Percentiles rank a stretch among this genome's conserved stretches.
Conservation (phyloP, 2,329 filamentous ascomycete species). For the Byssochlamys sp. region DNA sequence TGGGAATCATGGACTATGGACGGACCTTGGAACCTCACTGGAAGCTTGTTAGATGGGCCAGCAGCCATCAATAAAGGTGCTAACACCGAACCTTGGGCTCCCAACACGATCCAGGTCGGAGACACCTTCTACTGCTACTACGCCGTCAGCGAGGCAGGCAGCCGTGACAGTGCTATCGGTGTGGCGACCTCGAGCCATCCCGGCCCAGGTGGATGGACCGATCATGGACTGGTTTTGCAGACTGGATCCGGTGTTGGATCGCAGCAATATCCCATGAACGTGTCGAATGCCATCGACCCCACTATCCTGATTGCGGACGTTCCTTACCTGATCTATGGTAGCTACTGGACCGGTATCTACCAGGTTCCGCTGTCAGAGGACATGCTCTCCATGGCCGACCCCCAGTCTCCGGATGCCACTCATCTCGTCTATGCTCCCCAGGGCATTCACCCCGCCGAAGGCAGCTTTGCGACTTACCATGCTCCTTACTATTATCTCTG, state of each 20-base stretch:
- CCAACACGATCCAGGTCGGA: slow-evolving; percentile 20
- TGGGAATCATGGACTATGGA: slow-evolving; percentile 18
- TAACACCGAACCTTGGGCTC: slow-evolving; percentile 26
- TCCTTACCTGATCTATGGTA: slow-evolving; percentile 26
- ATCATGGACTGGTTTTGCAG: slow-evolving; percentile 27
- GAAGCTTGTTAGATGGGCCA: slow-evolving; percentile 19
- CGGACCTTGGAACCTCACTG: slow-evolving; percentile 23
- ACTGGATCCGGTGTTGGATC: slow-evolving; percentile 19
- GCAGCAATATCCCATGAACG: slow-evolving; percentile 19
- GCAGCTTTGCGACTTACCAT: slow-evolving; percentile 20
- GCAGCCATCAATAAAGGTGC: slow-evolving; percentile 23
- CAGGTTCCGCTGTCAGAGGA: slow-evolving; percentile 21
- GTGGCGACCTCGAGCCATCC: slow-evolving; percentile 22
- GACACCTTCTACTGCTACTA: slow-evolving; percentile 30
- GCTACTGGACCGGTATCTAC: slow-evolving; percentile 28
- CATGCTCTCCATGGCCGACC: slow-evolving; percentile 10
- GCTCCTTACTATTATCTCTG: slow-evolving; percentile 25
- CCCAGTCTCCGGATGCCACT: slow-evolving; percentile 13
- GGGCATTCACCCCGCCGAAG: slow-evolving; percentile 24
- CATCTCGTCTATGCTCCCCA: slow-evolving; percentile 21
- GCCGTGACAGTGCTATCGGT: slow-evolving; percentile 26
- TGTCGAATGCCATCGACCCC: slow-evolving; percentile 30
- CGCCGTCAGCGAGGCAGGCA: slow-evolving; percentile 19
- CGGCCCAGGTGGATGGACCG: slow-evolving; percentile 19
- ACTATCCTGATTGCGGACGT: slow-evolving; percentile 17